Evolutionary conservation across 176 grass and related monocot species (phyloP).

Genomic region (Oryza meyeriana): DNA sequence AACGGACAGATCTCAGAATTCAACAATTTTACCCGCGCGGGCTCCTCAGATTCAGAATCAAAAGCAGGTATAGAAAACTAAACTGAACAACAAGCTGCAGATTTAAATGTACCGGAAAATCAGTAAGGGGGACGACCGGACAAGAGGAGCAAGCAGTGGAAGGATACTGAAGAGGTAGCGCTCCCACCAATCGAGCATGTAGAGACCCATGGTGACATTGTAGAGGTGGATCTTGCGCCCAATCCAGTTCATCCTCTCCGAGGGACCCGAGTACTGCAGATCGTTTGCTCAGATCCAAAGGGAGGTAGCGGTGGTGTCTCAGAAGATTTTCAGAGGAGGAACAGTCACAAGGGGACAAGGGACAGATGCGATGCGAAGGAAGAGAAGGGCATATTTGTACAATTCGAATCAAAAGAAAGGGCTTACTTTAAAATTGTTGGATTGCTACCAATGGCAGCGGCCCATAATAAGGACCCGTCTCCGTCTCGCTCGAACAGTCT

Average conservation of each 20-base stretch:
- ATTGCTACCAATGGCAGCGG: too few species aligned
- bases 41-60: slow-evolving; percentile 15
- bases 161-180: slow-evolving; percentile 97
- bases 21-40: background rate
- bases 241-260: slow-evolving; percentile 71
- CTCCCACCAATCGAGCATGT: slow-evolving; percentile 99
- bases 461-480: too few species aligned
- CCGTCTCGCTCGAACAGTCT: too few species aligned
- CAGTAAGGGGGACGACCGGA: background rate
- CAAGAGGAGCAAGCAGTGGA: background rate
- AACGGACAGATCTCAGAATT: background rate
- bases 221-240: slow-evolving; percentile 83
- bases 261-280: slow-evolving; percentile 9
- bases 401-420: background rate
- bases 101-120: background rate
- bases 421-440: background rate
- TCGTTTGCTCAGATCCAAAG: slow-evolving; percentile 34
- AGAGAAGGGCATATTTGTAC: background rate
- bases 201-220: slow-evolving; percentile 85
- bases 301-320: background rate
- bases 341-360: background rate
- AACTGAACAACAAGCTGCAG: background rate
- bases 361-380: background rate
- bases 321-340: background rate
- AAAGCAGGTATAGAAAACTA: background rate